Percentiles rank a stretch among this genome's conserved stretches.
Evolutionary conservation across 768 basidiomycete species (phyloP).

Genomic region (Exidia glandulosa): DNA sequence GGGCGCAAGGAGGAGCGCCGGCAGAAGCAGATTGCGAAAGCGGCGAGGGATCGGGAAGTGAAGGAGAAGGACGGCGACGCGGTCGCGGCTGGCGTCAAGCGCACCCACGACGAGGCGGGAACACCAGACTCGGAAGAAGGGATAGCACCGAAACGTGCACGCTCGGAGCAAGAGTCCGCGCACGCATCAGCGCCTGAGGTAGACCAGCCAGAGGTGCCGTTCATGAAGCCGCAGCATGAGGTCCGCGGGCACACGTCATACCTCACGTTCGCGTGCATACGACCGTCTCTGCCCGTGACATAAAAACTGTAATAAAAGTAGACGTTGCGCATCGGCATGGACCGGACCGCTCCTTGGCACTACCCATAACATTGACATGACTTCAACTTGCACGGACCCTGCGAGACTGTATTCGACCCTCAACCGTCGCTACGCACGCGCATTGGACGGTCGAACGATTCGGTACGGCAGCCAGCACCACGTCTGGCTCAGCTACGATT

Average conservation of each 20-base stretch:
- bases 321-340: no score
- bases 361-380: no score
- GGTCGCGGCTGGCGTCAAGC: conserved; percentile 8
- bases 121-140: conserved; percentile 6
- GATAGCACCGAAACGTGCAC: conserved; percentile 27
- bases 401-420: no score
- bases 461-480: no score
- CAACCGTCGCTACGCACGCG: no score
- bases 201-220: conserved; percentile 35
- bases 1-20: conserved; percentile 70
- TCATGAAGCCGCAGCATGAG: conserved; percentile 65
- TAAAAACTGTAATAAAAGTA: no score
- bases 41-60: conserved; percentile 40
- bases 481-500: no score
- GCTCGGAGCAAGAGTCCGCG: no score
- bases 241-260: conserved; percentile 94
- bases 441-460: no score
- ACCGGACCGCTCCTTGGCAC: no score
- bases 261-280: conserved; percentile 85
- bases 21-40: conserved; percentile 64
- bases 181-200: no score
- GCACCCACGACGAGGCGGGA: conserved; percentile 1
- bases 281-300: conserved; percentile 43
- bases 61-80: conserved; percentile 18
- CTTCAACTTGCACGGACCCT: no score